phyloP scores from a whole-genome alignment of 2,329 filamentous ascomycete genomes.

The Alternaria infectoria region DNA sequence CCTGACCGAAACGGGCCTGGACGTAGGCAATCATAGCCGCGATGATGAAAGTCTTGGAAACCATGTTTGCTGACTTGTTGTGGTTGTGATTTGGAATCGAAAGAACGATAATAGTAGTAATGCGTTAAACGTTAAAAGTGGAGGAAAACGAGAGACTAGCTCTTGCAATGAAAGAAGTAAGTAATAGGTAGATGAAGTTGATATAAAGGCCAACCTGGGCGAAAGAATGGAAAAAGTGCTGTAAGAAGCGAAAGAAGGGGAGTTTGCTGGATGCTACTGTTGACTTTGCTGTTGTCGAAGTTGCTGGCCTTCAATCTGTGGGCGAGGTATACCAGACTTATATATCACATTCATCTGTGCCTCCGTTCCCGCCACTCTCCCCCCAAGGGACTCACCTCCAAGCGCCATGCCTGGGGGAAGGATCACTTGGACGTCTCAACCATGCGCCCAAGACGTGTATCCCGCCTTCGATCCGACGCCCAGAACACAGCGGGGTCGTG shows the following conservation, averaged over 20 bases:
- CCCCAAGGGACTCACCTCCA: slow-evolving; percentile 1
- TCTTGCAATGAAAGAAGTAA: slow-evolving; percentile 28
- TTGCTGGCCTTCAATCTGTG: slow-evolving; percentile 30
- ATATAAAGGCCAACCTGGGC: slow-evolving; percentile 40
- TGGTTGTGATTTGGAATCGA: background rate
- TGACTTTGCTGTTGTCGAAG: slow-evolving; percentile 25
- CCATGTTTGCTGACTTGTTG: slow-evolving; percentile 33
- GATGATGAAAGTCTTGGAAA: slow-evolving; percentile 42
- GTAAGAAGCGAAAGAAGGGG: slow-evolving; percentile 14
- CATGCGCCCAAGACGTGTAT: slow-evolving; percentile 21
- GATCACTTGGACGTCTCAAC: slow-evolving; percentile 35
- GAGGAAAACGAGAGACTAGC: slow-evolving; percentile 42
- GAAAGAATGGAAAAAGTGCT: slow-evolving; percentile 31
- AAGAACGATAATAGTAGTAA: background rate
- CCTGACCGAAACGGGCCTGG: slow-evolving; percentile 65
- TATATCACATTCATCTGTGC: slow-evolving; percentile 31
- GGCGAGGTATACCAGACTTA: slow-evolving; percentile 17
- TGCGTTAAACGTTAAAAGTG: background rate
- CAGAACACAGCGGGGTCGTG: slow-evolving; percentile 10
- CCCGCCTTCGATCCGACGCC: slow-evolving; percentile 10
- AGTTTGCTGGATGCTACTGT: slow-evolving; percentile 30
- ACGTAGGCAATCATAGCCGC: slow-evolving; percentile 43
- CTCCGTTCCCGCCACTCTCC: background rate
- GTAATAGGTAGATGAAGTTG: background rate
- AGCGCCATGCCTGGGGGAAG: slow-evolving; percentile 22